A percentile compares a stretch with the other conserved stretches of the same genome.
phyloP scores from a whole-genome alignment of 306 rosid species.

The Rubus parviflorus region DNA sequence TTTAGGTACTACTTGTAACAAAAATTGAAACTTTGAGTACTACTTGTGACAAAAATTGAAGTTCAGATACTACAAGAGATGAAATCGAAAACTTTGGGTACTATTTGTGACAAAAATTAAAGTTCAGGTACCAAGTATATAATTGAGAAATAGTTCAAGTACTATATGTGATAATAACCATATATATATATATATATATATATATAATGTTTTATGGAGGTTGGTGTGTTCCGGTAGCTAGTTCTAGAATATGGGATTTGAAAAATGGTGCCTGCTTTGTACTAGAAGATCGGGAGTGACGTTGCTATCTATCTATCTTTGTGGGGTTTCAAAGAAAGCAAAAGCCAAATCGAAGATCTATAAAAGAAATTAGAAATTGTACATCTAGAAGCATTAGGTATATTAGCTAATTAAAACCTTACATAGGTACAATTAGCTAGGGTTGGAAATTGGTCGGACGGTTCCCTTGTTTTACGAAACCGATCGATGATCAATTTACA shows the following conservation, averaged over 20 bases:
- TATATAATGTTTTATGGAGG: not conserved
- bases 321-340: conserved; percentile 1
- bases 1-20: no score
- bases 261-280: not conserved
- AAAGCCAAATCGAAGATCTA: not conserved
- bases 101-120: no score
- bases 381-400: not conserved
- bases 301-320: not conserved
- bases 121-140: no score
- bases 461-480: no score
- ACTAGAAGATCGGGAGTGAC: not conserved
- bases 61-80: no score
- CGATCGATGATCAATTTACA: no score
- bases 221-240: not conserved
- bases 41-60: no score
- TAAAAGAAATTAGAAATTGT: not conserved
- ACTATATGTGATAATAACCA: no score
- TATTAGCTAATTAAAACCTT: not conserved
- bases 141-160: no score
- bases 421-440: not conserved
- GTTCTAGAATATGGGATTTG: not conserved
- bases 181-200: no score
- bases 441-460: not conserved
- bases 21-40: no score
- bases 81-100: no score